phyloP scores from a whole-genome alignment of 257 asterid species.

The Nicotiana attenuata region DNA sequence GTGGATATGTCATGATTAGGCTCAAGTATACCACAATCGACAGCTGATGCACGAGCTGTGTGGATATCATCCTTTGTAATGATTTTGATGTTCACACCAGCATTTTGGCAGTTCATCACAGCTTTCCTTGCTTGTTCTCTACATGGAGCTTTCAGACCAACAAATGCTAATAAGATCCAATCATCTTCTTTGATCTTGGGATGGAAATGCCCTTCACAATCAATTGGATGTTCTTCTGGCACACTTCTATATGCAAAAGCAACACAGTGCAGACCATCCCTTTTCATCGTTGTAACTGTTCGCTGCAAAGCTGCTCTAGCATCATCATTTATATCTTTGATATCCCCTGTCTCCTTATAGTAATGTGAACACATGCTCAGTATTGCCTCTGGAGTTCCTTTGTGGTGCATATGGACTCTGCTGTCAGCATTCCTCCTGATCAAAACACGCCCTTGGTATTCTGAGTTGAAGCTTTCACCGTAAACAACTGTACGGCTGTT shows the following conservation, averaged over 20 bases:
- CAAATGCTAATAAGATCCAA: slow-evolving; percentile 41
- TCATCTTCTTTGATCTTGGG: slow-evolving; percentile 26
- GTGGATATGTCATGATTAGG: slow-evolving; percentile 2
- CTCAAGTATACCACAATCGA: slow-evolving; percentile 59
- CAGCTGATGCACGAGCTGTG: slow-evolving; percentile 60
- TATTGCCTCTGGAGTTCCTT: slow-evolving; percentile 59
- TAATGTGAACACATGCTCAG: slow-evolving; percentile 43
- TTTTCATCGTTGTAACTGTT: slow-evolving; percentile 46
- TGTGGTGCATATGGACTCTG: slow-evolving; percentile 37
- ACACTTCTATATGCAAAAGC: slow-evolving; percentile 46
- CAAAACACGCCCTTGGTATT: slow-evolving; percentile 35
- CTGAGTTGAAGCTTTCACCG: slow-evolving; percentile 38
- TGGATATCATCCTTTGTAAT: slow-evolving; percentile 54
- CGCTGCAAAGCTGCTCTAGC: slow-evolving; percentile 26
- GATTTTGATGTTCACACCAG: slow-evolving; percentile 57
- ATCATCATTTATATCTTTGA: slow-evolving; percentile 20
- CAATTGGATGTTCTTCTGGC: slow-evolving; percentile 7
- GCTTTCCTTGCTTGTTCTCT: slow-evolving; percentile 46
- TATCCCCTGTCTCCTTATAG: slow-evolving; percentile 25
- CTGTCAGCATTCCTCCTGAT: slow-evolving; percentile 17
- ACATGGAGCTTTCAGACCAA: slow-evolving; percentile 57
- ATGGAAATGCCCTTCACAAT: slow-evolving; percentile 6
- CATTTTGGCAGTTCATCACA: slow-evolving; percentile 38
- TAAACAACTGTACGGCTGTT: slow-evolving; percentile 23
- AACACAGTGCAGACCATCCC: slow-evolving; percentile 45